Conservation (phyloP, 2,329 filamentous ascomycete genomes). For the Aureobasidium pullulans region DNA sequence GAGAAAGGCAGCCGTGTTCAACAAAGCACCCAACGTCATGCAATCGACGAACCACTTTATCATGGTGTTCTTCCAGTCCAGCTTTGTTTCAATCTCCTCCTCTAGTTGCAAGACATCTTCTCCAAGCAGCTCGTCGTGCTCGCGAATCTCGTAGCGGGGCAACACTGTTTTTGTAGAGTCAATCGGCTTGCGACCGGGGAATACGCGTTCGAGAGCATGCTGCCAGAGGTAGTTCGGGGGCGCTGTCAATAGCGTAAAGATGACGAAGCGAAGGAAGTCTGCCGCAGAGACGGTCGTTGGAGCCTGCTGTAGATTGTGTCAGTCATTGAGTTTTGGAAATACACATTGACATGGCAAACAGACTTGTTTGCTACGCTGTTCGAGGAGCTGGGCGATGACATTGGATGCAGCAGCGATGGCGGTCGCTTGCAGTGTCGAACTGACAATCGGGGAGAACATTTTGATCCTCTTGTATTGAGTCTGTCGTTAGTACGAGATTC, state of each 20-base stretch:
- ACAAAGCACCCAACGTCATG: conserved; percentile 54
- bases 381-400: conserved; percentile 63
- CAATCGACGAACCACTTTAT: conserved; percentile 55
- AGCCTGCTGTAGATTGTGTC: conserved; percentile 21
- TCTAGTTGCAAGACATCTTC: background rate
- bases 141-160: background rate
- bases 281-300: conserved; percentile 41
- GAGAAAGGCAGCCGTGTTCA: conserved; percentile 57
- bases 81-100: background rate
- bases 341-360: background rate
- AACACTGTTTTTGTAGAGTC: background rate
- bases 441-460: conserved; percentile 37
- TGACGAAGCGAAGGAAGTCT: conserved; percentile 48
- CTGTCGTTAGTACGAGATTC: too few relatives aligned
- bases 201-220: conserved; percentile 45
- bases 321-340: background rate
- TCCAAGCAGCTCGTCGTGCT: background rate
- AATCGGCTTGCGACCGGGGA: conserved; percentile 38
- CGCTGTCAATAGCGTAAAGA: conserved; percentile 46
- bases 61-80: conserved; percentile 5
- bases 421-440: conserved; percentile 57
- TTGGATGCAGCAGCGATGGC: conserved; percentile 61
- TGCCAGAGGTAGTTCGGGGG: conserved; percentile 56
- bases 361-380: conserved; percentile 19
- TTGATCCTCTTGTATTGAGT: conserved; percentile 23